Percentiles rank a stretch among this genome's conserved stretches.
phyloP scores from a whole-genome alignment of 768 basidiomycete genomes.

The Holtermanniella nyarrowii region DNA sequence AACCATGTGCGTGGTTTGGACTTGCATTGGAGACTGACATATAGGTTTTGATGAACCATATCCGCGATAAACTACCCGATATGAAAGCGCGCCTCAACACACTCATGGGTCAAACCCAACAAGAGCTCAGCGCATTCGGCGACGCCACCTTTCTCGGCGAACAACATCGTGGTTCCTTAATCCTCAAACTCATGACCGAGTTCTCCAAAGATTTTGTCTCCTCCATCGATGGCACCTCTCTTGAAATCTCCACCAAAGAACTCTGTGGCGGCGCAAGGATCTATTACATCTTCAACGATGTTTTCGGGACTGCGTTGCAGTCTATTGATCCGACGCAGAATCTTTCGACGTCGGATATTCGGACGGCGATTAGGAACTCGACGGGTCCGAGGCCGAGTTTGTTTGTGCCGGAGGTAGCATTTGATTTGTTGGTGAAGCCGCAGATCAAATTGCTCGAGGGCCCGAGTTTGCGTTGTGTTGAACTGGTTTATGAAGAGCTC shows the following conservation, averaged over 20 bases:
- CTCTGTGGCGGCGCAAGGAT: conserved; percentile 94
- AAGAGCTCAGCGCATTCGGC: conserved; percentile 93
- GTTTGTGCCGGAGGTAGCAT: conserved; percentile 94
- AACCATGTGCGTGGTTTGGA: conserved; percentile 58
- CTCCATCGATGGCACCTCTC: conserved; percentile 91
- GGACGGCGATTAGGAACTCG: conserved; percentile 95
- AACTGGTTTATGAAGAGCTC: conserved; percentile 95
- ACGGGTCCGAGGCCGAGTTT: conserved; percentile 92
- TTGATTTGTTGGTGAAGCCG: conserved; percentile 92
- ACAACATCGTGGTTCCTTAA: conserved; percentile 71
- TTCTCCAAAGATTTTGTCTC: conserved; percentile 95
- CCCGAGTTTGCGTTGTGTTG: conserved; percentile 89
- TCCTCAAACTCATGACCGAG: conserved; percentile 95
- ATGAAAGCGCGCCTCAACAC: conserved; percentile 99
- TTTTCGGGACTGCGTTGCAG: conserved; percentile 84
- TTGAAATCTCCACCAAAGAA: conserved; percentile 95
- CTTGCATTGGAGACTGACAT: neutral
- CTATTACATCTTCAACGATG: conserved; percentile 99
- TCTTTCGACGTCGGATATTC: conserved; percentile 85
- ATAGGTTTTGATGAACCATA: conserved; percentile 87
- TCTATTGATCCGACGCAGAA: conserved; percentile 84
- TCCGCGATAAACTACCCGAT: conserved; percentile 95
- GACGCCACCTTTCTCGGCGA: conserved; percentile 86
- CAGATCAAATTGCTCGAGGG: conserved; percentile 94
- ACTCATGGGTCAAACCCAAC: conserved; percentile 96